Conservation (phyloP, 1,284 basidiomycete genomes). For the Boletellus deceptivus region DNA sequence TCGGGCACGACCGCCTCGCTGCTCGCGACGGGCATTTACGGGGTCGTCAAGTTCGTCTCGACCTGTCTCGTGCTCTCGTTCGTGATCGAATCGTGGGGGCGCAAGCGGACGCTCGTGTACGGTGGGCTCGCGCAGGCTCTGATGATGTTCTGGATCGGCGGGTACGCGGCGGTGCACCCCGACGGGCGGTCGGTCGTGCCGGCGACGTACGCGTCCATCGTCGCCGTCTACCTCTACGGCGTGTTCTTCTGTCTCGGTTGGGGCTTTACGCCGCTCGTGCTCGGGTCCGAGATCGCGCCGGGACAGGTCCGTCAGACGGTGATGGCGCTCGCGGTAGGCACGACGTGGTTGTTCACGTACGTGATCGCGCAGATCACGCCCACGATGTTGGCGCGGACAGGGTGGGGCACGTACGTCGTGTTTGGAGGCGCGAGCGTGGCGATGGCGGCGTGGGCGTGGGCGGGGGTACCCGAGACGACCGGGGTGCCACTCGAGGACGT, state of each 20-base stretch:
- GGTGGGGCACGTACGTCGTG: slow-evolving; percentile 50
- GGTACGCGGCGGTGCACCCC: slow-evolving; percentile 40
- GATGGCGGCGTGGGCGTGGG: slow-evolving; percentile 45
- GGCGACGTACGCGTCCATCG: slow-evolving; percentile 45
- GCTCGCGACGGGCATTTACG: slow-evolving; percentile 62
- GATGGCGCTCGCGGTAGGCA: slow-evolving; percentile 40
- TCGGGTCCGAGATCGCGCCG: slow-evolving; percentile 46
- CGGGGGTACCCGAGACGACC: slow-evolving; percentile 45
- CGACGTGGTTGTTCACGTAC: slow-evolving; percentile 47
- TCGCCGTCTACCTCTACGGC: slow-evolving; percentile 51
- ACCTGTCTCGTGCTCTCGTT: slow-evolving; percentile 42
- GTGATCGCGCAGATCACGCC: slow-evolving; percentile 51
- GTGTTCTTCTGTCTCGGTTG: slow-evolving; percentile 46
- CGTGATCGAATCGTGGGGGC: slow-evolving; percentile 46
- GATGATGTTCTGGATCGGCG: slow-evolving; percentile 51
- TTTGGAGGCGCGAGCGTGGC: slow-evolving; percentile 45
- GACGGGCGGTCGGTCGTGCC: slow-evolving; percentile 29
- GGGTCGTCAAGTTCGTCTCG: slow-evolving; percentile 54
- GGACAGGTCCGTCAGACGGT: slow-evolving; percentile 44
- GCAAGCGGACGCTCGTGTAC: slow-evolving; percentile 46
- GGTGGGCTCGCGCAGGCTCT: slow-evolving; percentile 43
- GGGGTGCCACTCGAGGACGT: slow-evolving; percentile 50
- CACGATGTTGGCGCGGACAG: slow-evolving; percentile 45
- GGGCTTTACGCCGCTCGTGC: slow-evolving; percentile 42
- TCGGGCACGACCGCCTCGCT: slow-evolving; percentile 49